Evolutionary conservation across 2,329 filamentous ascomycete genomes (phyloP).

Genomic region (Arthrinium puccinioides): DNA sequence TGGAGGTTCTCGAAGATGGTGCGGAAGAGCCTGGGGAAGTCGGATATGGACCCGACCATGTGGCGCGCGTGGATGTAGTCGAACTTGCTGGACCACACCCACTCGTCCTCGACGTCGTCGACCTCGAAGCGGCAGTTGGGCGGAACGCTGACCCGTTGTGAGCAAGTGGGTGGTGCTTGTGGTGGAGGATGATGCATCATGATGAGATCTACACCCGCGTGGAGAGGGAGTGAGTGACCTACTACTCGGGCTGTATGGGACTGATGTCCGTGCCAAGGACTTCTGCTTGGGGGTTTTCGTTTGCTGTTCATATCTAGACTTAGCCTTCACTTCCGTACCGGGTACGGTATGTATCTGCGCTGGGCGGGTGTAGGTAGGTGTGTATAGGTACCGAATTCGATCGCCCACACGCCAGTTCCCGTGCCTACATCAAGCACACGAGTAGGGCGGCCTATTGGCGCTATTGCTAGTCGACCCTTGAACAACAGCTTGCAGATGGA

Average conservation of each 20-base stretch:
- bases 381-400: constrained; percentile 16
- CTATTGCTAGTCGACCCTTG: constrained; percentile 10
- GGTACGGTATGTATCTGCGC: background rate
- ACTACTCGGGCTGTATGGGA: constrained; percentile 16
- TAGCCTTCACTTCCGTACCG: background rate
- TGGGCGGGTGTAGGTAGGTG: too few relatives aligned
- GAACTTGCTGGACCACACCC: constrained; percentile 13
- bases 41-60: constrained; percentile 11
- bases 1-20: constrained; percentile 11
- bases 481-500: constrained; percentile 8
- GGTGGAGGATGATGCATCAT: too few relatives aligned
- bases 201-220: too few relatives aligned
- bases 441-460: constrained; percentile 9
- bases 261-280: constrained; percentile 16
- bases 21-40: constrained; percentile 10
- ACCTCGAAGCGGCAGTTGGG: constrained; percentile 16
- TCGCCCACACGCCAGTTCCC: constrained; percentile 7
- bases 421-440: constrained; percentile 20
- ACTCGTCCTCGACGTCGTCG: constrained; percentile 16
- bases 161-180: background rate
- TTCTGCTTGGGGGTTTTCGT: constrained; percentile 13
- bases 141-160: constrained; percentile 12
- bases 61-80: constrained; percentile 15
- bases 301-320: background rate
- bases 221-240: too few relatives aligned